phyloP scores from a whole-genome alignment of 139 green algal genomes.

The Asterochloris sp. region DNA sequence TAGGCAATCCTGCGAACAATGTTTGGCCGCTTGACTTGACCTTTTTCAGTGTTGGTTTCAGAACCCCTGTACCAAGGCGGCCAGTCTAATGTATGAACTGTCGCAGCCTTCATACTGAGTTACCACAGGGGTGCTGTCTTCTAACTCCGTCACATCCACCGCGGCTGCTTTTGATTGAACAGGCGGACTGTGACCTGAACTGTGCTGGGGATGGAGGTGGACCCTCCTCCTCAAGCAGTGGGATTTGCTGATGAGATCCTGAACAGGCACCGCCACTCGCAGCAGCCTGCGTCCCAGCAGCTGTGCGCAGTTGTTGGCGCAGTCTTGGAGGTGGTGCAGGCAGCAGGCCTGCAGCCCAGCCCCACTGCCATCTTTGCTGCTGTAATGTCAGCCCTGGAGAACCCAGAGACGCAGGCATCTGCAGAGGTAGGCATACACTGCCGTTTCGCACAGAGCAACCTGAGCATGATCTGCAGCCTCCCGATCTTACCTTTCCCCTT shows the following conservation, averaged over 20 bases:
- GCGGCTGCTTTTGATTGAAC: too few relatives aligned
- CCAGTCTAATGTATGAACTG: too few relatives aligned
- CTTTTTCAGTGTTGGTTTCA: too few relatives aligned
- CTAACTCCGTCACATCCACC: too few relatives aligned
- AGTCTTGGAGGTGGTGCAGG: conserved; percentile 60
- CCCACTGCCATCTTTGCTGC: conserved; percentile 81
- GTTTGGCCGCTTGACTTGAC: too few relatives aligned
- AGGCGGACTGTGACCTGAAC: too few relatives aligned
- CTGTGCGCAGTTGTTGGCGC: conserved; percentile 61
- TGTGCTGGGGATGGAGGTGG: too few relatives aligned
- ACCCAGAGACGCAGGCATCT: conserved; percentile 43
- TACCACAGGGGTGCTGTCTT: too few relatives aligned
- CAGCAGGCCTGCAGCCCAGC: conserved; percentile 52
- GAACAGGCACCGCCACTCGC: conserved; percentile 43
- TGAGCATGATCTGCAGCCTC: background rate
- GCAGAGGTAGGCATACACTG: conserved; percentile 23
- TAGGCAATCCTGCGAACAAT: too few relatives aligned
- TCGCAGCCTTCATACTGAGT: too few relatives aligned
- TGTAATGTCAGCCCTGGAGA: conserved; percentile 72
- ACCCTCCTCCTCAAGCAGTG: background rate
- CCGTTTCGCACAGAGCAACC: background rate
- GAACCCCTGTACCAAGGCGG: too few relatives aligned
- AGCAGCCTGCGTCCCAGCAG: conserved; percentile 67
- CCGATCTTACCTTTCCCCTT: background rate
- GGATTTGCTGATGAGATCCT: conserved; percentile 39